A percentile compares a stretch with the other conserved stretches of the same genome.
Conservation (phyloP, 2,329 filamentous ascomycete genomes). For the Pyricularia sp. region DNA sequence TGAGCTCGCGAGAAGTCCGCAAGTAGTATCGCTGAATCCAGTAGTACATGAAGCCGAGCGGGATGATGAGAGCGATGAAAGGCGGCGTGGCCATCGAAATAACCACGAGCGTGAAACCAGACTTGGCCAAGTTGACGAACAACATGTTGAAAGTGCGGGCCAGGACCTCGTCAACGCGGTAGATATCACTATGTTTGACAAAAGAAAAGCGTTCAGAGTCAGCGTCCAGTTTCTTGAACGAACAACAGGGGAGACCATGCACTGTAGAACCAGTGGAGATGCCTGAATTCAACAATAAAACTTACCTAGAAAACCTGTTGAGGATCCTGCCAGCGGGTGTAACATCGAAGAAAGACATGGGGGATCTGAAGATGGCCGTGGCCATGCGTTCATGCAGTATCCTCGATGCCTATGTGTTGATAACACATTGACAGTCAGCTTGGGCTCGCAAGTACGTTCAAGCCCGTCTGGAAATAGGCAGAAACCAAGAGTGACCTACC, state of each 20-base stretch:
- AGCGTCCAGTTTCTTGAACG: slow-evolving; percentile 7
- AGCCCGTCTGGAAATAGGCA: not conserved
- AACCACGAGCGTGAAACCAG: slow-evolving; percentile 75
- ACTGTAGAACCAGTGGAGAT: not conserved
- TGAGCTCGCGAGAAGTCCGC: slow-evolving; percentile 89
- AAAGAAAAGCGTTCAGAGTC: not conserved
- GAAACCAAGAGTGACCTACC: slow-evolving; percentile 33
- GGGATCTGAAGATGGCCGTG: slow-evolving; percentile 90
- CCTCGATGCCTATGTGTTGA: slow-evolving; percentile 59
- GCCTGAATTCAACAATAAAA: slow-evolving; percentile 8
- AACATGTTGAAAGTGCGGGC: slow-evolving; percentile 98
- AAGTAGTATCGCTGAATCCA: slow-evolving; percentile 97
- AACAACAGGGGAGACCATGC: not conserved
- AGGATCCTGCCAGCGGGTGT: slow-evolving; percentile 94
- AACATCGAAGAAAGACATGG: slow-evolving; percentile 98
- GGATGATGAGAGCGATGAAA: slow-evolving; percentile 74
- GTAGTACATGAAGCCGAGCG: slow-evolving; percentile 72
- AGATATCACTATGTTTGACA: slow-evolving; percentile 50
- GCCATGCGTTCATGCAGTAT: slow-evolving; percentile 98
- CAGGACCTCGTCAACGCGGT: slow-evolving; percentile 82
- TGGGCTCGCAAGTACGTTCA: not conserved
- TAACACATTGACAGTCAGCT: not conserved
- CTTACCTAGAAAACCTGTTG: slow-evolving; percentile 87
- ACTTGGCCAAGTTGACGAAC: slow-evolving; percentile 66
- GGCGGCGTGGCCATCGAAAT: slow-evolving; percentile 74